Evolutionary conservation across 371 early-diverging fungal genomes (phyloP), one percentile per base, ranked within the genome.

Genomic region (Batkoa obscura): DNA sequence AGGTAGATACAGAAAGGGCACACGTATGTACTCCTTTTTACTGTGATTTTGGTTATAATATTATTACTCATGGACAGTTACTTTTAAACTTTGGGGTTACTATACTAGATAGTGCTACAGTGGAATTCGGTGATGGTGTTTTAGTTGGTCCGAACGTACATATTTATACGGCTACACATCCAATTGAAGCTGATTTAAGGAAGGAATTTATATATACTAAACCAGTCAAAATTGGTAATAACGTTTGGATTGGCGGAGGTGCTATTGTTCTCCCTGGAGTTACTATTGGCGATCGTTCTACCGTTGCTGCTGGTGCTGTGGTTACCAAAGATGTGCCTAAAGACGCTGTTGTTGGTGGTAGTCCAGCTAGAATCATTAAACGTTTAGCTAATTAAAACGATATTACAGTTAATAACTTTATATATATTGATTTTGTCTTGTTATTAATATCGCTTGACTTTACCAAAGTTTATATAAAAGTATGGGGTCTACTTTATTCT

Each of bases 301-400:
- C 72, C 0, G 59, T 77, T 54, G 78, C 71, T 23, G 78, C 78
- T 12, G 78, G 78, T 12, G 61, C 72, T 34, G 70, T 77, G 15
- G 78, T 92, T 17, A 90, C 88, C 39, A 87, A 86, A 63, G 77
- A 86, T 57, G 81, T 92, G 0, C 80, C 80, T 2, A 63, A 74
- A 1, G 70, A 80, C 39, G 72, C 74, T 0, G 71, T 90, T 5
- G 87, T 87, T 30, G 86, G 69, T 0, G 93, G 93, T 0, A 87
- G 82, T 63, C 93, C 93, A 12, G 89, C 88, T 2, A 71, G 73
- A 43, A 67, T 88, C 38, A 67, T 88, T 43, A 76, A 70, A 23
- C 23, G 0, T 62, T 34, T 61, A 67, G 23, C 23, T 23, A 23
- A 23, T 23, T 23, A 23, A 23, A 23, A 23, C 23, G 23, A 23